Evolutionary conservation across 1,284 basidiomycete species (phyloP), one percentile per base, ranked within the genome.

Genomic region (Pterulicium gracile): DNA sequence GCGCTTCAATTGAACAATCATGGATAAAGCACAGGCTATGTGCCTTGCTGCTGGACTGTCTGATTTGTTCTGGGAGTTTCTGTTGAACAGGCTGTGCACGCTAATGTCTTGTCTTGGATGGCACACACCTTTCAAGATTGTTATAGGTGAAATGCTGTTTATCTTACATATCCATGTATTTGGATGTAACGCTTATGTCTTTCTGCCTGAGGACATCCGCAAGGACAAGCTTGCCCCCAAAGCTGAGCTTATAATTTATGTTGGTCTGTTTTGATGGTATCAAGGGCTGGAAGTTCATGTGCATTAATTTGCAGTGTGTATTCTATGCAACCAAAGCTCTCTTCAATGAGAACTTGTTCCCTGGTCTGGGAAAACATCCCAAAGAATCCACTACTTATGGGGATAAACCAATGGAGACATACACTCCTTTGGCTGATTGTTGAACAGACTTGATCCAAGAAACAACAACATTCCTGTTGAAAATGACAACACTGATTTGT

Each of bases 11-110:
- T 3, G 42, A 10, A 41, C 39, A 10, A 41, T 41, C 13, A 41
- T 41, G 39, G 19, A 41, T 17, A 58, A 56, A 24, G 52, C 55
- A 2, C 36, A 55, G 15, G 45, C 58, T 0, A 56, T 64, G 46
- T 44, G 48, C 0, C 42, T 46, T 40, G 43, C 54, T 13, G 56
- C 55, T 2, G 51, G 54, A 32, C 23, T 55, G n/a, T 60, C 60
- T 10, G 41, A 52, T 1, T 39, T 19, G 18, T 57, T 52, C 49
- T 62, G 60, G 61, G 54, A 56, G 32, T 60, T 45, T 46, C 58
- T 0, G 35, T 59, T 4, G 4, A 17, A 0, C 44, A 55, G 45
- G 54, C 57, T 13, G 39, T 19, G 53, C 7, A 53, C 58, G 7
- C 48, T 43, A 5, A 51, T 44, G 1, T 12, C 22, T 0, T n/a